Evolutionary conservation across 2,329 filamentous ascomycete genomes (phyloP).

Genomic region (Nemania sp.): DNA sequence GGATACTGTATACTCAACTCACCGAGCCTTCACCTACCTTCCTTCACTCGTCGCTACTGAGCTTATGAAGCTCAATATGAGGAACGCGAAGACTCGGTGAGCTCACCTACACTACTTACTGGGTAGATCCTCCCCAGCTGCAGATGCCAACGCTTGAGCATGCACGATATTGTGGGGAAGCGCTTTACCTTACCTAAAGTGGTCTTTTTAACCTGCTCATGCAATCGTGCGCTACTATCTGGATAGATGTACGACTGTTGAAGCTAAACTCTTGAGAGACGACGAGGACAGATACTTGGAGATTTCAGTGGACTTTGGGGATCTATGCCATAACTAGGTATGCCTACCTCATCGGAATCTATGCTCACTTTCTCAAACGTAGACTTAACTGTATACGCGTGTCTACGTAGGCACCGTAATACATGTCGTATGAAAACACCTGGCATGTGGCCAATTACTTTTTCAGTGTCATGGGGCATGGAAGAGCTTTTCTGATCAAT

Average conservation of each 20-base stretch:
- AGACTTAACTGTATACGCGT: conserved; percentile 1
- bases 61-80: conserved; percentile 1
- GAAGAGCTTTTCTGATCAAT: conserved; percentile 6
- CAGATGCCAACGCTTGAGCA: conserved; percentile 17
- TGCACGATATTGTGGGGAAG: conserved; percentile 10
- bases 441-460: neutral
- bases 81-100: conserved; percentile 24
- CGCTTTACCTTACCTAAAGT: neutral
- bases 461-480: neutral
- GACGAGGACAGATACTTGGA: too few species aligned
- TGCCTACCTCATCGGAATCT: too few species aligned
- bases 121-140: conserved; percentile 19
- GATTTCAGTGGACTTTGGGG: too few species aligned
- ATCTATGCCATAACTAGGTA: neutral
- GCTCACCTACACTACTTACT: conserved; percentile 19
- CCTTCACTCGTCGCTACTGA: conserved; percentile 4
- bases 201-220: too few species aligned
- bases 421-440: neutral
- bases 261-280: conserved; percentile 8
- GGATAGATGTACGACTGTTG: conserved; percentile 4
- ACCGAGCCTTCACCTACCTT: neutral
- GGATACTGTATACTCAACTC: neutral
- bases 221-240: too few species aligned
- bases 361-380: too few species aligned
- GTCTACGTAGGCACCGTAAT: neutral